Conservation (phyloP, 441 rosid species). For the Geranium incanum region DNA sequence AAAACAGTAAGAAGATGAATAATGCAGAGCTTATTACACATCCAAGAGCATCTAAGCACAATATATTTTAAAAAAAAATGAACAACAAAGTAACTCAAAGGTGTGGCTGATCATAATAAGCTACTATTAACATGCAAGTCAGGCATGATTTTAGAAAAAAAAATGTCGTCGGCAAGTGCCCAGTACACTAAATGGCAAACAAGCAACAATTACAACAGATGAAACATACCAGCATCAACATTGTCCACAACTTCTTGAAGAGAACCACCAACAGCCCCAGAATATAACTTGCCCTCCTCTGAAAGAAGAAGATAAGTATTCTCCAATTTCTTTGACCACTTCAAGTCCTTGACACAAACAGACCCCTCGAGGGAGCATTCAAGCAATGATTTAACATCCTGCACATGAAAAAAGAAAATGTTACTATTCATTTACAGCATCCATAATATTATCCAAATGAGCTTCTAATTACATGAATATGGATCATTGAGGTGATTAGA, state of each 20-base stretch:
- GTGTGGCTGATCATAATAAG: not conserved
- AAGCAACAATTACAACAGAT: not conserved
- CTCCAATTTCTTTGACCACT: slow-evolving; percentile 51
- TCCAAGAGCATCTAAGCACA: not conserved
- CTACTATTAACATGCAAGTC: not conserved
- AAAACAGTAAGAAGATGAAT: not conserved
- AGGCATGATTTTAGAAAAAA: not conserved
- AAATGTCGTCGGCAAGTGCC: not conserved
- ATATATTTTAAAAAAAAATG: not conserved
- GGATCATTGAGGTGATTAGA: not conserved
- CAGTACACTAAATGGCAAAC: not conserved
- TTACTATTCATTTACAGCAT: not conserved
- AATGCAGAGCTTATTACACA: not conserved
- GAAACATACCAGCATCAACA: slow-evolving; percentile 68
- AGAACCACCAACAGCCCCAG: slow-evolving; percentile 39
- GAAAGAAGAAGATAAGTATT: slow-evolving; percentile 56
- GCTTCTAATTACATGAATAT: not conserved
- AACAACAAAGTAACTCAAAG: not conserved
- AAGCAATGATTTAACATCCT: slow-evolving; percentile 46
- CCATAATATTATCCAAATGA: not conserved
- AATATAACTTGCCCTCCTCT: slow-evolving; percentile 42
- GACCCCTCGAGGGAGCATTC: slow-evolving; percentile 42
- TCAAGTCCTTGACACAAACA: slow-evolving; percentile 55
- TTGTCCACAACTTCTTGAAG: slow-evolving; percentile 48
- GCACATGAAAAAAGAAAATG: slow-evolving; percentile 17